phyloP scores from a whole-genome alignment of 352 stramenopile species.

The Pythium aphanidermatum region DNA sequence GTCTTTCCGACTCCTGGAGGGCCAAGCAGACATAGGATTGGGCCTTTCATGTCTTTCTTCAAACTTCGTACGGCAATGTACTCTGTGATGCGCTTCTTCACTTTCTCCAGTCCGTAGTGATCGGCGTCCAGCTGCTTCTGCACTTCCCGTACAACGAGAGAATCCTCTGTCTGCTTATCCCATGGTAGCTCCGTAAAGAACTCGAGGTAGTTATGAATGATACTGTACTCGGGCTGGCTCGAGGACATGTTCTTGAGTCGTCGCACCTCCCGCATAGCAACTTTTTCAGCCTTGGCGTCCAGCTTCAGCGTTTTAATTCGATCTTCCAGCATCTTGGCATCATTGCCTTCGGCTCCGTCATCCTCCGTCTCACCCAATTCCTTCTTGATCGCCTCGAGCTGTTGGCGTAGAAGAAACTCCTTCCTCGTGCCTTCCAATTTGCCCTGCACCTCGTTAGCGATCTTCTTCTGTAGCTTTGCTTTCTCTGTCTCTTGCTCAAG shows the following conservation, averaged over 20 bases:
- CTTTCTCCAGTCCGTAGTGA: constrained; percentile 78
- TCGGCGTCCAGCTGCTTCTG: constrained; percentile 66
- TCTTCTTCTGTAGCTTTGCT: constrained; percentile 53
- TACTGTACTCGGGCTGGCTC: constrained; percentile 69
- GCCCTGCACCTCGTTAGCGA: constrained; percentile 62
- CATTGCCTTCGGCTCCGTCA: constrained; percentile 29
- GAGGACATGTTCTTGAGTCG: constrained; percentile 73
- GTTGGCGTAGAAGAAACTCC: constrained; percentile 96
- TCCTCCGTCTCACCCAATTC: constrained; percentile 86
- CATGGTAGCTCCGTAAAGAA: constrained; percentile 76
- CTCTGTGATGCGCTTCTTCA: constrained; percentile 84
- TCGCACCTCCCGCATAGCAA: constrained; percentile 51
- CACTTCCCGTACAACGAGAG: constrained; percentile 43
- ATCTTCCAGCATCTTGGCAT: constrained; percentile 58
- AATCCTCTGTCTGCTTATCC: constrained; percentile 47
- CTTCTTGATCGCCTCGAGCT: constrained; percentile 99
- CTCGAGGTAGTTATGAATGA: constrained; percentile 79
- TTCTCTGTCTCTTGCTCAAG: constrained; percentile 59
- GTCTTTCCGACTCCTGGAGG: constrained; percentile 84
- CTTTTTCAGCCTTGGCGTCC: constrained; percentile 46
- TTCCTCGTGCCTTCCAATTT: constrained; percentile 64
- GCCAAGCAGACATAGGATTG: constrained; percentile 85
- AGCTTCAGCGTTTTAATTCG: constrained; percentile 45
- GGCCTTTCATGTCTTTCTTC: constrained; percentile 76
- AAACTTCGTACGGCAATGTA: constrained; percentile 82